Evolutionary conservation across 805 yeast species (phyloP).

Genomic region (Candida maltosa): DNA sequence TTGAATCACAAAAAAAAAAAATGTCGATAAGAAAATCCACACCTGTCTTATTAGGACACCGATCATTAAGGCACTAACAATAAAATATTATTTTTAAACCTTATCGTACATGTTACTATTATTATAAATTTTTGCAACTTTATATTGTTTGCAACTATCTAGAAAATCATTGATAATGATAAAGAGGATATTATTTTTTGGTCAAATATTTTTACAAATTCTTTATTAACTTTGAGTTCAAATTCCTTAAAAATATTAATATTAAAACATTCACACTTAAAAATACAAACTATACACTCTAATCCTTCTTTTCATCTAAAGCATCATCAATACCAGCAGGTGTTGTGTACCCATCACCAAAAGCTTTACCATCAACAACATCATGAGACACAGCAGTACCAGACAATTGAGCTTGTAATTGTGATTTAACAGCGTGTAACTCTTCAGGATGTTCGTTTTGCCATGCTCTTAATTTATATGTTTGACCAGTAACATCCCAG

Average conservation of each 20-base stretch:
- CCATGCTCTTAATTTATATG: slow-evolving; percentile 71
- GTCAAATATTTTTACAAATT: too few species aligned
- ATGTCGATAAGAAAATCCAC: neutral
- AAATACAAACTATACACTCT: neutral
- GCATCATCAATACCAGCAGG: slow-evolving; percentile 18
- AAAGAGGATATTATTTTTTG: too few species aligned
- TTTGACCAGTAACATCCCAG: slow-evolving; percentile 82
- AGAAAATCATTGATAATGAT: too few species aligned
- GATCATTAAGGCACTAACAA: too few species aligned
- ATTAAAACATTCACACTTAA: too few species aligned
- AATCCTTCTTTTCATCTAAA: slow-evolving; percentile 17
- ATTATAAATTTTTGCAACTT: too few species aligned
- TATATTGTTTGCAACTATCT: too few species aligned
- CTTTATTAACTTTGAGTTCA: too few species aligned
- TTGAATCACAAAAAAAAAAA: too few species aligned
- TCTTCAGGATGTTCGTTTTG: slow-evolving; percentile 71
- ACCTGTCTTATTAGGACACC: slow-evolving; percentile 1
- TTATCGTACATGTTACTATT: too few species aligned
- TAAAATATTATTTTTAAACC: too few species aligned
- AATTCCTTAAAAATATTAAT: too few species aligned
- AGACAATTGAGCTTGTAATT: slow-evolving; percentile 41
- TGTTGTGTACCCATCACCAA: slow-evolving; percentile 15
- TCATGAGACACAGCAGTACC: slow-evolving; percentile 11
- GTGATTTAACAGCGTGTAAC: slow-evolving; percentile 69
- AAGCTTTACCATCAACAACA: slow-evolving; percentile 23